Evolutionary conservation across 495 filamentous ascomycete species (phyloP).

Genomic region (Parathielavia hyrcaniae): DNA sequence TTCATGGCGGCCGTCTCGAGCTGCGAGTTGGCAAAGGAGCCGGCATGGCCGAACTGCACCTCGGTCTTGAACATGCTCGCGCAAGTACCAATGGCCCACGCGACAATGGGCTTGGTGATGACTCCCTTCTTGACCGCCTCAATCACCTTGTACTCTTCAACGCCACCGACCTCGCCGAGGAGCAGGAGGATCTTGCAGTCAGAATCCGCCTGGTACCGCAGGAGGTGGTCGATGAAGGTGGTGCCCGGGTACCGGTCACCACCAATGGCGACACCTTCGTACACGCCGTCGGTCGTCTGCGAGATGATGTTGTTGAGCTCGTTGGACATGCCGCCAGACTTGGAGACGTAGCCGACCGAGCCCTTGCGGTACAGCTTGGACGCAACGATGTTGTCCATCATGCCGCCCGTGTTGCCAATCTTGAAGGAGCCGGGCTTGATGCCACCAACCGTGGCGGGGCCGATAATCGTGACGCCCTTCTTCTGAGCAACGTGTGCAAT

Average conservation of each 20-base stretch:
- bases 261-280: constrained; percentile 98
- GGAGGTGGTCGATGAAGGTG: constrained; percentile 97
- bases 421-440: constrained; percentile 99
- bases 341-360: constrained; percentile 98
- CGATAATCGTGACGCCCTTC: constrained; percentile 99
- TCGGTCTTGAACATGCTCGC: constrained; percentile 99
- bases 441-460: constrained; percentile 95
- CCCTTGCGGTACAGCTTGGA: constrained; percentile 99
- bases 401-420: constrained; percentile 99
- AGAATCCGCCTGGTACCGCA: constrained; percentile 90
- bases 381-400: constrained; percentile 99
- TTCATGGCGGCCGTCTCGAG: constrained; percentile 93
- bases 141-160: constrained; percentile 99
- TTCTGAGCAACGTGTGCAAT: constrained; percentile 91
- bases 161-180: constrained; percentile 96
- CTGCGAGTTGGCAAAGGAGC: constrained; percentile 97
- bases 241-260: constrained; percentile 98
- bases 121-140: constrained; percentile 89
- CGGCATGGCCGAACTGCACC: constrained; percentile 98
- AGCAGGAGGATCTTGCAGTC: constrained; percentile 95
- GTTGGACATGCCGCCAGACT: constrained; percentile 99
- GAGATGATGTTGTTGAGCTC: constrained; percentile 99
- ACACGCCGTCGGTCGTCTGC: constrained; percentile 91
- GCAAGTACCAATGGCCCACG: constrained; percentile 98
- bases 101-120: constrained; percentile 97